These are phyloP conservation scores for Auriscalpium orientale DNA, from an alignment of 768 basidiomycete species.

Conservation along the genomic window DNA sequence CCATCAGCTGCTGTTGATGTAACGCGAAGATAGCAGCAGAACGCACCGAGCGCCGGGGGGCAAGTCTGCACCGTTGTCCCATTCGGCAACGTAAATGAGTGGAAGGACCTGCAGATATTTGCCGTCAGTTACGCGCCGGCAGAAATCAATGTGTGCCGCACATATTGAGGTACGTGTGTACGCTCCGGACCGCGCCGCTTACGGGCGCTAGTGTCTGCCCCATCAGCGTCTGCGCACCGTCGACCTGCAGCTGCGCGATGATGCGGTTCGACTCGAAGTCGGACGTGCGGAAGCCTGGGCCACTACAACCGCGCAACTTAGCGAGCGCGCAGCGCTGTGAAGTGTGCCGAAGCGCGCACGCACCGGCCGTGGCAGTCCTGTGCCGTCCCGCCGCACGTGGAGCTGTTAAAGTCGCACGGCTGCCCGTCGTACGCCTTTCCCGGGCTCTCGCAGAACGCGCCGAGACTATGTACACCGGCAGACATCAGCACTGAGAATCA, in stretches of 20 bases:
- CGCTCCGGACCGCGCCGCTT: slow-evolving; percentile 54
- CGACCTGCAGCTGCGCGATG: slow-evolving; percentile 63
- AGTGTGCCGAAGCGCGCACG: slow-evolving; percentile 8
- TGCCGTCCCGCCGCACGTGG: slow-evolving; percentile 66
- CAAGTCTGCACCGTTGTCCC: slow-evolving; percentile 65
- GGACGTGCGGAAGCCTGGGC: slow-evolving; percentile 67
- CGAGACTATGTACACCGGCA: slow-evolving; percentile 33
- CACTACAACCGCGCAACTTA: slow-evolving; percentile 30
- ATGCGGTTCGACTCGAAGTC: slow-evolving; percentile 72
- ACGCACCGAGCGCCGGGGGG: slow-evolving; percentile 68
- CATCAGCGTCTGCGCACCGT: slow-evolving; percentile 63
- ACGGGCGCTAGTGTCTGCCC: slow-evolving; percentile 36
- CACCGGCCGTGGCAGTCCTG: slow-evolving; percentile 68
- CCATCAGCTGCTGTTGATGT: slow-evolving; percentile 2
- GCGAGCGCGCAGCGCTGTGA: slow-evolving; percentile 1
- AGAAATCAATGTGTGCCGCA: slow-evolving; percentile 23
- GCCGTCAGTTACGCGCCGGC: neutral
- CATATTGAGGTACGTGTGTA: slow-evolving; percentile 71
- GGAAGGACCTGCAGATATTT: slow-evolving; percentile 40
- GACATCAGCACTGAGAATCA: neutral
- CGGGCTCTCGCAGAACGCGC: slow-evolving; percentile 73
- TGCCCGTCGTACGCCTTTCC: slow-evolving; percentile 61
- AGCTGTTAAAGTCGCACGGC: slow-evolving; percentile 60
- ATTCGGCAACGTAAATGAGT: slow-evolving; percentile 56
- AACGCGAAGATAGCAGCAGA: neutral